Base-by-base conservation (phyloP, 495 filamentous ascomycete genomes). In the Podospora australis region DNA sequence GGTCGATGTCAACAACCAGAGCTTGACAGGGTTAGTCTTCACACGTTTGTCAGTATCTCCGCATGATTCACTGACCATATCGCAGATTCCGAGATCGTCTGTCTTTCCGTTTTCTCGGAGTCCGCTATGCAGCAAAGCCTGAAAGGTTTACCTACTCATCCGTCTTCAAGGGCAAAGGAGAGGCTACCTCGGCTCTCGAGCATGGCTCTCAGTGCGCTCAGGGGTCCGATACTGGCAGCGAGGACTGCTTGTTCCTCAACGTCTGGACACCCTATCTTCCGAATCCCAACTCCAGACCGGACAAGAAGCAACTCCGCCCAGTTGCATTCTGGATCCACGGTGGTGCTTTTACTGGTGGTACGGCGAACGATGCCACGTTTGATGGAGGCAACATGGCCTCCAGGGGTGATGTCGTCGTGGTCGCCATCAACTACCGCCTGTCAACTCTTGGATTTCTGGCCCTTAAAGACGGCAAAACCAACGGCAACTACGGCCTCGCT, bases 341-440 rank as follows among this genome's bases (percentile, higher is more conserved):
- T 7, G 69, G 70, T 8, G 68, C 65, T 11, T 69, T 71, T 35
- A 59, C 59, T 0, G 57, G 60, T 14, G 70, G 70, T 1, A 68
- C 63, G 13, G 67, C 58, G 14, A 70, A 67, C 49, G 68, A 73
- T 34, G 40, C 61, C 2, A 68, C 66, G 1, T 73, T 71, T 43
- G 75, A 77, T 30, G 68, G 65, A 26, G 73, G 69, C 2, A 66
- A 67, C 52, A 62, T 71, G 16, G 62, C 56, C 53, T 62, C 83
- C 35, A 69, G 78, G 9, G 73, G 73, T 16, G 73, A 82, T 50
- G 70, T 79, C 29, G 74, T 87, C 16, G 55, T 81, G 11, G 75
- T 87, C 14, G 74, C 77, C 52, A 77, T 83, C 48, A 80, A 80
- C 60, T 88, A 88, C 54, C 77, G 83, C 5, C 59, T 86, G 8